Evolutionary conservation across 2,329 filamentous ascomycete species (phyloP), one percentile per base, ranked within the genome.

Genomic region (Curvularia spicifera): DNA sequence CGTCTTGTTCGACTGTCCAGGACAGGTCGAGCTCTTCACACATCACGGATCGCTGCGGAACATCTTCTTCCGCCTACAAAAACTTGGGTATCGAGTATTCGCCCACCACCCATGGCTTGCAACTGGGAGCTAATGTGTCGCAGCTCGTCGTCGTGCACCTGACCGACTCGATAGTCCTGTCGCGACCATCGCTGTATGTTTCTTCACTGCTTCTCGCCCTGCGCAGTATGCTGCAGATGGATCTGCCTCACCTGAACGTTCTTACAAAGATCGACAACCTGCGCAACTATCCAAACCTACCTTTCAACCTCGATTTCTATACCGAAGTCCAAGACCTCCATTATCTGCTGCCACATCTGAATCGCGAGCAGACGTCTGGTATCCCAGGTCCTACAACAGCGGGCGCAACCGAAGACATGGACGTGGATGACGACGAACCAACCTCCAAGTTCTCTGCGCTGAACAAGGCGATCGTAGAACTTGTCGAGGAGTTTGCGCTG

Each of bases 231-330:
- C 87, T 99, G 52, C 95, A 98, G 79, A 94, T 99, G 85, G 95
- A 98, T 73, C 90, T 98, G 61, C 93, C 95, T 0, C 92, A 97
- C 73, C 83, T 99, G 66, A 99, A 99, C 72, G 91, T 99, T 61
- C 85, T 99, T 26, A 97, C 93, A 57, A 99, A 99, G 80, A 96
- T 99, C 79, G 95, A 99, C 79, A 97, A 97, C 73, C 83, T 99
- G 53, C 82, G 88, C 35, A 87, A 89, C 51, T 97, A 97, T 72
- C 89, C 91, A 46, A 87, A 91, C 26, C 83, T 99, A 0, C 92
- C 93, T 0, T 97, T 99, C 82, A 97, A 97, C 70, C 87, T 99
- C 59, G 93, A 97, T 65, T 99, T 89, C 78, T 99, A 98, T 77
- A 98, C 95, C 60, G 94, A 99, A 76, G 94, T 98, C 7, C 93